Conservation (phyloP, 331 rosid species). For the Pyracantha coccinea region DNA sequence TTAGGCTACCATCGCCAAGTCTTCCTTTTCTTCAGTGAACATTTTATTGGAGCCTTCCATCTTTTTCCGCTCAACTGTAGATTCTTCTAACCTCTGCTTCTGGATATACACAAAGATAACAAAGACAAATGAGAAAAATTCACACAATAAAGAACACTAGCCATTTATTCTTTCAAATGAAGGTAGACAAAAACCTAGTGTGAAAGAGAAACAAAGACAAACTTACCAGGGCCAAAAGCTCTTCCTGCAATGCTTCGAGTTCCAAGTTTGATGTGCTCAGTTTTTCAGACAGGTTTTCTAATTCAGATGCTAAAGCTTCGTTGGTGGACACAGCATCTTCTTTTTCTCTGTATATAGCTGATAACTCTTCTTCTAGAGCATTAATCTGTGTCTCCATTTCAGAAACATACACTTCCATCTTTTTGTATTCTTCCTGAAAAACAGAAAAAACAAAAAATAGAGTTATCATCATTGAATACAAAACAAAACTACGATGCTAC, state of each 20-base stretch:
- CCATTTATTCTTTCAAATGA: not conserved
- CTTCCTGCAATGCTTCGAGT: conserved; percentile 45
- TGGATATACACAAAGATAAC: conserved; percentile 25
- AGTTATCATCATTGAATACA: not conserved
- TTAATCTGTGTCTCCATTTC: conserved; percentile 59
- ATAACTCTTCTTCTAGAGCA: conserved; percentile 54
- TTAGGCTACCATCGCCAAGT: conserved; percentile 62
- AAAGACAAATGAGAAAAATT: not conserved
- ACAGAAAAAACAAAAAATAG: not conserved
- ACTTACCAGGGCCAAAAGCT: conserved; percentile 64
- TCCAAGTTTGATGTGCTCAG: conserved; percentile 43
- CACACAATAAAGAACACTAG: not conserved
- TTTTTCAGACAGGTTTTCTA: conserved; percentile 49
- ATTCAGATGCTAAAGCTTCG: conserved; percentile 51
- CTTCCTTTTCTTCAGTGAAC: conserved; percentile 75
- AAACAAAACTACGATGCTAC: too few relatives aligned
- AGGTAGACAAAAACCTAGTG: not conserved
- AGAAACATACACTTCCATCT: conserved; percentile 58
- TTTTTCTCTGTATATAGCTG: conserved; percentile 40
- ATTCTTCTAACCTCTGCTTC: conserved; percentile 61
- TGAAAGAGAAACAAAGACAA: not conserved
- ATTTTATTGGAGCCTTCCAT: conserved; percentile 45
- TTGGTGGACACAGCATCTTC: conserved; percentile 45
- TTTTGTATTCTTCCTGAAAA: conserved; percentile 62
- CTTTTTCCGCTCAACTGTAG: conserved; percentile 37